These are phyloP conservation scores for Xerocomus nothofagi DNA, from an alignment of 1,284 basidiomycete genomes.

Conservation along the genomic window DNA sequence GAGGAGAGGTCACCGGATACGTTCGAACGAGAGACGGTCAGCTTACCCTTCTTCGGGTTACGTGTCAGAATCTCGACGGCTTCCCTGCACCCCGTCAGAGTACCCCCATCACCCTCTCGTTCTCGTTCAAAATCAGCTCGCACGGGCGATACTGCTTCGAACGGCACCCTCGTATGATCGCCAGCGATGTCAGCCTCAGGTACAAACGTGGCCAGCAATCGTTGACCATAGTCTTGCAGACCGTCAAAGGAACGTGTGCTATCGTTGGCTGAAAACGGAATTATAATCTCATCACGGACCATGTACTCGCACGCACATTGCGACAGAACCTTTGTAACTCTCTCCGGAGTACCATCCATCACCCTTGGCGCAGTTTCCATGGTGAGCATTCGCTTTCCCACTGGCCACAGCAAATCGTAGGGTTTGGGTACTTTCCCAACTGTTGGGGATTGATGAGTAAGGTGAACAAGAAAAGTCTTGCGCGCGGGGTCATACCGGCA, in stretches of 20 bases:
- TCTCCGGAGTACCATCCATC: constrained; percentile 17
- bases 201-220: constrained; percentile 48
- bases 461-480: neutral
- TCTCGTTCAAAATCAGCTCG: constrained; percentile 34
- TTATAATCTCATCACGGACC: constrained; percentile 4
- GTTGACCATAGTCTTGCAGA: constrained; percentile 44
- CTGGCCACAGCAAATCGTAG: constrained; percentile 74
- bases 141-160: constrained; percentile 28
- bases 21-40: neutral
- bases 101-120: constrained; percentile 43
- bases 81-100: constrained; percentile 74
- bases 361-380: constrained; percentile 23
- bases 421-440: constrained; percentile 54
- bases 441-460: constrained; percentile 26
- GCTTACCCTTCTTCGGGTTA: constrained; percentile 81
- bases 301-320: constrained; percentile 17
- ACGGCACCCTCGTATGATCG: constrained; percentile 34
- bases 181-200: constrained; percentile 36
- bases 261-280: constrained; percentile 13
- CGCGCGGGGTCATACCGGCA: constrained; percentile 54
- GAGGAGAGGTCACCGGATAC: neutral
- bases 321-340: neutral
- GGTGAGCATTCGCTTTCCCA: constrained; percentile 38
- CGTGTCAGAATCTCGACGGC: constrained; percentile 90
- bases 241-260: constrained; percentile 27